These are phyloP conservation scores for Stephanodiscus minutulus DNA, from an alignment of 108 stramenopile genomes.

Conservation along the genomic window DNA sequence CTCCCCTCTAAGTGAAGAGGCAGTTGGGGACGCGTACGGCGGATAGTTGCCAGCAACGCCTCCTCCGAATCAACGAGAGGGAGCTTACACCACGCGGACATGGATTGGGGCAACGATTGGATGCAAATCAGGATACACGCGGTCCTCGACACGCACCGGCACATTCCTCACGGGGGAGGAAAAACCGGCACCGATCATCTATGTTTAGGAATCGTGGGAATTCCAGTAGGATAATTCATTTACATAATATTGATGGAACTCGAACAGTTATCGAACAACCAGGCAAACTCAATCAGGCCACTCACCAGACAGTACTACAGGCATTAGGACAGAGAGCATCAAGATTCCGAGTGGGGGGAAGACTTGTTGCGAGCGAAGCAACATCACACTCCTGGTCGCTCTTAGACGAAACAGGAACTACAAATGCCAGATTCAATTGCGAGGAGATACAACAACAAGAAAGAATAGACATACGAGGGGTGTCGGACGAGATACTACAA, in stretches of 20 bases:
- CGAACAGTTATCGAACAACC: no score
- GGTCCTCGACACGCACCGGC: neutral
- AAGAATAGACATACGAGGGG: no score
- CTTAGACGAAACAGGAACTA: neutral
- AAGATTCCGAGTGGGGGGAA: neutral
- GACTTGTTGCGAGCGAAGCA: neutral
- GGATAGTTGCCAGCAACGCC: no score
- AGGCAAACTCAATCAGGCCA: neutral
- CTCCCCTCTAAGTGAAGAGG: no score
- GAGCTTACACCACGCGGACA: no score
- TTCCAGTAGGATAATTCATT: neutral
- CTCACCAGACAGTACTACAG: neutral
- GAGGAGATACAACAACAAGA: no score
- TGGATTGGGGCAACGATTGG: no score
- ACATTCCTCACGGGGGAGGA: neutral
- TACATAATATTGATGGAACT: neutral
- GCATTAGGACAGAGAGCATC: neutral
- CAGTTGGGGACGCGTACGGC: no score
- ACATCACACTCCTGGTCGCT: no score
- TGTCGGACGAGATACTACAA: neutral
- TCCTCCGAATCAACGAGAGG: no score
- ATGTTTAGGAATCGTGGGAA: neutral
- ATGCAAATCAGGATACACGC: neutral
- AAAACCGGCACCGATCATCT: neutral
- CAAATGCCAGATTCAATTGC: neutral